Evolutionary conservation across 148 eudicot genomes (phyloP).

Genomic region (Vaccinium darrowii): DNA sequence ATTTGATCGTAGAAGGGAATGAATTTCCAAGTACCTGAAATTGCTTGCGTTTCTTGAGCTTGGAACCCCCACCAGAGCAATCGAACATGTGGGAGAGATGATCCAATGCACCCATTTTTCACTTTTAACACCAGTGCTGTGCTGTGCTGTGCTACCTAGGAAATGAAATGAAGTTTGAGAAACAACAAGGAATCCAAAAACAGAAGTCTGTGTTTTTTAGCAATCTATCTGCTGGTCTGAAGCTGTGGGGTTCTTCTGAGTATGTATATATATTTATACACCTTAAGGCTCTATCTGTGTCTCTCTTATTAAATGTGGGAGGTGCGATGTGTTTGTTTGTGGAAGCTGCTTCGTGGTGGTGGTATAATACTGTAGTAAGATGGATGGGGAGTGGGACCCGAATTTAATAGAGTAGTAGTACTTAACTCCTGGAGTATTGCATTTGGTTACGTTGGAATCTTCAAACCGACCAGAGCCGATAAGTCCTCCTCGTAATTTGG

Average conservation of each 20-base stretch:
- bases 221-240: neutral
- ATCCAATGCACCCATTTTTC: constrained; percentile 64
- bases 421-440: too few species aligned
- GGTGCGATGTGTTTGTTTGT: too few species aligned
- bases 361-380: too few species aligned
- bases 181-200: neutral
- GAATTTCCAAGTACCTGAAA: constrained; percentile 62
- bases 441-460: neutral
- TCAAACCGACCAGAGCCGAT: neutral
- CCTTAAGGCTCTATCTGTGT: too few species aligned
- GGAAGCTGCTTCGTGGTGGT: too few species aligned
- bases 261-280: too few species aligned
- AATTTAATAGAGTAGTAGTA: neutral
- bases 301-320: too few species aligned
- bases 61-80: constrained; percentile 42
- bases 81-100: constrained; percentile 53
- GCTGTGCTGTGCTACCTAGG: neutral
- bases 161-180: neutral
- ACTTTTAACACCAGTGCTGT: neutral
- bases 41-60: constrained; percentile 45
- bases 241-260: neutral
- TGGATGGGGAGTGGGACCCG: too few species aligned
- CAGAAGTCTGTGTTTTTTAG: neutral
- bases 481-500: neutral
- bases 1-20: neutral